phyloP scores from a whole-genome alignment of 176 grass and related monocot species.

The Pontederia paniculata region DNA sequence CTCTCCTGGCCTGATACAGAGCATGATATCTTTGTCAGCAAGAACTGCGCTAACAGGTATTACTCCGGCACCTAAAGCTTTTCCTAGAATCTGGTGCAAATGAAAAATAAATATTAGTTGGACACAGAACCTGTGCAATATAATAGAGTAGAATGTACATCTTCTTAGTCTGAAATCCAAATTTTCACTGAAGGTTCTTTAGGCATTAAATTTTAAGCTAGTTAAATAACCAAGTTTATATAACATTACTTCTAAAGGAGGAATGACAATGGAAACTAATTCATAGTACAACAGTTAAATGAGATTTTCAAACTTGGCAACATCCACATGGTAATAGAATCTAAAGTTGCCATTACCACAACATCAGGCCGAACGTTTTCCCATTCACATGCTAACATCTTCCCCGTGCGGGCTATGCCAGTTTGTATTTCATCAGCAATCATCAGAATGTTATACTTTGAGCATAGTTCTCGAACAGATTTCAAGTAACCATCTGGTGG shows the following conservation, averaged over 20 bases:
- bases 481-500: slow-evolving; percentile 88
- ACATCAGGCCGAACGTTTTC: slow-evolving; percentile 79
- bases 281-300: neutral
- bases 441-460: slow-evolving; percentile 81
- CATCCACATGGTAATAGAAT: neutral
- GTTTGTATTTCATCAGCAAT: slow-evolving; percentile 99
- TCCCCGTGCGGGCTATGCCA: slow-evolving; percentile 91
- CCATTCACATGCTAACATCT: slow-evolving; percentile 84
- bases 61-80: slow-evolving; percentile 91
- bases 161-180: too few species aligned
- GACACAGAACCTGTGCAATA: neutral
- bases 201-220: too few species aligned
- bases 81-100: slow-evolving; percentile 71
- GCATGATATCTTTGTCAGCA: slow-evolving; percentile 86
- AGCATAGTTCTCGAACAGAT: slow-evolving; percentile 82
- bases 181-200: too few species aligned
- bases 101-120: slow-evolving; percentile 1
- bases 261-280: neutral
- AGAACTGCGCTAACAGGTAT: slow-evolving; percentile 96
- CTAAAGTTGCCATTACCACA: slow-evolving; percentile 43
- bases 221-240: too few species aligned
- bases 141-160: too few species aligned
- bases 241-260: neutral
- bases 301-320: neutral
- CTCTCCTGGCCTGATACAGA: slow-evolving; percentile 91